These are phyloP conservation scores for Penicillium sp. DNA, from an alignment of 2,329 filamentous ascomycete genomes.

Conservation along the genomic window DNA sequence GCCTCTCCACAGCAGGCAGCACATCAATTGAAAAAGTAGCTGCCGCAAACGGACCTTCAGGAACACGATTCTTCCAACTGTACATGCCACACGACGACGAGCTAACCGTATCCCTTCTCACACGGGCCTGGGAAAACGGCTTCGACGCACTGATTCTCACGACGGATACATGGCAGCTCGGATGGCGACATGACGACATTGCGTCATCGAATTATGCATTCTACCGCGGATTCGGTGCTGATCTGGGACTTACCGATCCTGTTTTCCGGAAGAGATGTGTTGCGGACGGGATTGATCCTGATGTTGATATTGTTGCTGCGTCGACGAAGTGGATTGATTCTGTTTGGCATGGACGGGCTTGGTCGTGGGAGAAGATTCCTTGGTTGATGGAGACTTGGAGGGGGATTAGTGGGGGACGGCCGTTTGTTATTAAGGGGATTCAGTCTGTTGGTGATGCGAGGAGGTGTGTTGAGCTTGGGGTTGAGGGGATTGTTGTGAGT, in stretches of 20 bases:
- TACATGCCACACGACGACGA: constrained; percentile 66
- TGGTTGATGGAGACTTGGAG: constrained; percentile 64
- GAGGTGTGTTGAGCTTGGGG: constrained; percentile 58
- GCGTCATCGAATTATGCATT: constrained; percentile 62
- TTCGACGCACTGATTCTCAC: constrained; percentile 62
- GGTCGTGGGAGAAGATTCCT: constrained; percentile 65
- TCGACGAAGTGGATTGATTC: constrained; percentile 64
- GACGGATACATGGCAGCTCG: constrained; percentile 64
- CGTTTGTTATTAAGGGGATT: constrained; percentile 67
- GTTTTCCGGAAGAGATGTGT: constrained; percentile 57
- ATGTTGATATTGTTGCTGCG: constrained; percentile 54
- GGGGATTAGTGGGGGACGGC: constrained; percentile 56
- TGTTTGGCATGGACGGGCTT: constrained; percentile 63
- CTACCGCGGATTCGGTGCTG: constrained; percentile 58
- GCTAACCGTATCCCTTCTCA: constrained; percentile 56
- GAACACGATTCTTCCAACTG: constrained; percentile 61
- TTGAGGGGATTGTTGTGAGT: constrained; percentile 66
- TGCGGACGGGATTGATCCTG: constrained; percentile 55
- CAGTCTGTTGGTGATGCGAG: constrained; percentile 65
- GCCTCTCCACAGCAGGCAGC: constrained; percentile 58
- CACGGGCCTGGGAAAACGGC: constrained; percentile 55
- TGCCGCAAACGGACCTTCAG: constrained; percentile 51
- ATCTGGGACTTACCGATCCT: constrained; percentile 59
- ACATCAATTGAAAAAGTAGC: constrained; percentile 60
- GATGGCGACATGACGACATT: constrained; percentile 61